These are phyloP conservation scores for Hypoxylon fragiforme DNA, from an alignment of 495 filamentous ascomycete genomes.

Conservation along the genomic window DNA sequence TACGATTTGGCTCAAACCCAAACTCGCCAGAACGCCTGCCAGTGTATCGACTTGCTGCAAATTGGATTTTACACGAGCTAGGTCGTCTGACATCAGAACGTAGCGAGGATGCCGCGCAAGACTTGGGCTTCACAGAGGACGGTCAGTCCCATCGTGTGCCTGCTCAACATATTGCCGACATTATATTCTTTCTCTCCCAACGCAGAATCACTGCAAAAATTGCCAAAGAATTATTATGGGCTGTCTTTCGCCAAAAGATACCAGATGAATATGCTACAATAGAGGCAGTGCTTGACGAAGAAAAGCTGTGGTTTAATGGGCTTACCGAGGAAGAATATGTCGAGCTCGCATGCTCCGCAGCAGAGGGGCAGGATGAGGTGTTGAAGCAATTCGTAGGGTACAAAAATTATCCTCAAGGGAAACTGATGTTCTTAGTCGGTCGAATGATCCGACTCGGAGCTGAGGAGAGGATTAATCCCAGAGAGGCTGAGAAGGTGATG, in stretches of 20 bases:
- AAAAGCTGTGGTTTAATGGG: conserved; percentile 67
- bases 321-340: conserved; percentile 63
- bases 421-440: conserved; percentile 86
- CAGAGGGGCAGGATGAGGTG: conserved; percentile 60
- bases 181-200: conserved; percentile 65
- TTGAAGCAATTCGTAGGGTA: conserved; percentile 70
- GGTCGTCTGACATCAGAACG: conserved; percentile 63
- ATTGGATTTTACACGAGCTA: conserved; percentile 86
- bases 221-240: conserved; percentile 73
- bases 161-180: conserved; percentile 61
- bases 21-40: conserved; percentile 11
- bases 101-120: conserved; percentile 39
- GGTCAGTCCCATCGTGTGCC: conserved; percentile 58
- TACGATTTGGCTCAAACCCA: conserved; percentile 43
- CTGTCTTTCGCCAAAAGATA: conserved; percentile 51
- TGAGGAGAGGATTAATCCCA: conserved; percentile 77
- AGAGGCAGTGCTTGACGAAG: conserved; percentile 63
- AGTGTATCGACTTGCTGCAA: conserved; percentile 50
- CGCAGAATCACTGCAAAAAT: conserved; percentile 73
- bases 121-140: conserved; percentile 44
- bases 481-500: conserved; percentile 68
- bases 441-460: conserved; percentile 82
- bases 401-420: conserved; percentile 63
- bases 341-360: conserved; percentile 53
- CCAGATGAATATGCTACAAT: conserved; percentile 55